These are phyloP conservation scores for Roridomyces roridus DNA, from an alignment of 768 basidiomycete species.

Conservation along the genomic window DNA sequence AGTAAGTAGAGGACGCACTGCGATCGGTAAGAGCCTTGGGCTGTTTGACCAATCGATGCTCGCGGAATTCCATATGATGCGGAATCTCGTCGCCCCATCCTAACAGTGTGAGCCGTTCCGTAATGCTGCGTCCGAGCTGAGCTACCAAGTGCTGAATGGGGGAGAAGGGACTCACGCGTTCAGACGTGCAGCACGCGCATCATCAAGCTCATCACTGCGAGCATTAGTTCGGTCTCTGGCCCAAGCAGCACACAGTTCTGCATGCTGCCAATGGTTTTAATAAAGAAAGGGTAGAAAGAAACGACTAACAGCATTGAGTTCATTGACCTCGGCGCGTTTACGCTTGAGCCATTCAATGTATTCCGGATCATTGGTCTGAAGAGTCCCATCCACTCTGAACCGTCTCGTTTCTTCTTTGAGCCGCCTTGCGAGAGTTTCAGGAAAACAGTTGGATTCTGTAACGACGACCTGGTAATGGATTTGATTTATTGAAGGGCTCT, in stretches of 20 bases:
- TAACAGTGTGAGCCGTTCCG: slow-evolving; percentile 4
- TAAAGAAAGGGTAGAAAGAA: no score
- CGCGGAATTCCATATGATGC: neutral
- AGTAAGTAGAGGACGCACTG: neutral
- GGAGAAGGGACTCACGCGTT: slow-evolving; percentile 3
- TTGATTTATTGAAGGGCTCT: no score
- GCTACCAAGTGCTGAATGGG: neutral
- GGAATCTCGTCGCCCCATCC: slow-evolving; percentile 18
- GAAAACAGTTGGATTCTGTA: slow-evolving; percentile 1
- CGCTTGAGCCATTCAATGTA: slow-evolving; percentile 4
- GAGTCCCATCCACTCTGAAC: neutral
- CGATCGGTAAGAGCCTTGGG: slow-evolving; percentile 18
- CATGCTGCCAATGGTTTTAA: neutral
- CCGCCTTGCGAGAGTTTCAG: neutral
- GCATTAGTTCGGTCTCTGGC: neutral
- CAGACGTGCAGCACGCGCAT: slow-evolving; percentile 5
- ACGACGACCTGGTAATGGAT: no score
- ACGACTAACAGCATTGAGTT: neutral
- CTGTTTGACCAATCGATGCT: slow-evolving; percentile 13
- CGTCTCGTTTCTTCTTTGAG: slow-evolving; percentile 1
- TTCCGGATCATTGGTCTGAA: neutral
- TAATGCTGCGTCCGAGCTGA: slow-evolving; percentile 1
- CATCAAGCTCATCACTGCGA: slow-evolving; percentile 10
- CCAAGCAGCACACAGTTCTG: neutral
- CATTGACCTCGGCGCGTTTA: neutral